Conservation (phyloP, 305 asterid genomes). For the Nicotiana rustica region DNA sequence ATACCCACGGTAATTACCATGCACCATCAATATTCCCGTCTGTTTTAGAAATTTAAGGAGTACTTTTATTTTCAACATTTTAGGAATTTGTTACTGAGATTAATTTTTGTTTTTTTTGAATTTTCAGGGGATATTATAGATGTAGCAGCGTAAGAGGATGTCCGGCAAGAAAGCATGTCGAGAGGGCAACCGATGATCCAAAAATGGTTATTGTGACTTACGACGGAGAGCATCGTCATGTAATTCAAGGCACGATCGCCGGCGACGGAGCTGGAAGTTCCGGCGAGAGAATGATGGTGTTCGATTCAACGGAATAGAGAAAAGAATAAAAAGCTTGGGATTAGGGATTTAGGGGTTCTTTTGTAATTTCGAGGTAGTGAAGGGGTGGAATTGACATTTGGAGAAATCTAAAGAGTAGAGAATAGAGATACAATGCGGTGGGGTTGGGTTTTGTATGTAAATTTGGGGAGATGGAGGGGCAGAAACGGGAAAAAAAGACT, state of each 20-base stretch:
- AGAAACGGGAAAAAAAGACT: background rate
- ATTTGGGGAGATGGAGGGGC: background rate
- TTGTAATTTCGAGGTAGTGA: background rate
- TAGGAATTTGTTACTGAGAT: background rate
- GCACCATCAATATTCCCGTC: constrained; percentile 34
- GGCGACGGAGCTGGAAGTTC: background rate
- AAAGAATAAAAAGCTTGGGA: background rate
- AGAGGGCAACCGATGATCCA: constrained; percentile 84
- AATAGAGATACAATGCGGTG: background rate
- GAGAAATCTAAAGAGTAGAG: background rate
- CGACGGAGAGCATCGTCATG: constrained; percentile 81
- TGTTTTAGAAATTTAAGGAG: too few relatives aligned
- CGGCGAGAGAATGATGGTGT: constrained; percentile 27
- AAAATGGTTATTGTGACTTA: constrained; percentile 77
- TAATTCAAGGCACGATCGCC: constrained; percentile 39
- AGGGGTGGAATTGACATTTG: background rate
- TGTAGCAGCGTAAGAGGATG: constrained; percentile 78
- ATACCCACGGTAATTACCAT: constrained; percentile 68
- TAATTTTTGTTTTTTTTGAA: background rate
- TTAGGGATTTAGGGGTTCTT: background rate
- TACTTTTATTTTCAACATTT: too few relatives aligned
- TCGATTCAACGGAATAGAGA: background rate
- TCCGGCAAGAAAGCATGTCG: constrained; percentile 88
- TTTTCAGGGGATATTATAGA: constrained; percentile 74
- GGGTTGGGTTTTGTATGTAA: background rate